These are phyloP conservation scores for Arabidopsis arenosa DNA, from an alignment of 345 rosid species.

Conservation along the genomic window DNA sequence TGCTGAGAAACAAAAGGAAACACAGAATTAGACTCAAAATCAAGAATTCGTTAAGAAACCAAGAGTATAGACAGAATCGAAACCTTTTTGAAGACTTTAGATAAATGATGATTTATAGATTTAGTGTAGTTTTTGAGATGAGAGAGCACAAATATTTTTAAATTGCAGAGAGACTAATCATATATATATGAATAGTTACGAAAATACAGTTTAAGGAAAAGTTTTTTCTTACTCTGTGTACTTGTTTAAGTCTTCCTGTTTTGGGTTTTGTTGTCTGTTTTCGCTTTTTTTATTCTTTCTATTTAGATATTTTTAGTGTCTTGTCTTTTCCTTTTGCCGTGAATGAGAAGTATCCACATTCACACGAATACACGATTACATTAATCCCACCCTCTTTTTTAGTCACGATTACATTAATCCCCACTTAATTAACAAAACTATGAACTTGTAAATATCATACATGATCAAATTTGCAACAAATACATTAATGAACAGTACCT, in stretches of 20 bases:
- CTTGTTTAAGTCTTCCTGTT: constrained; percentile 26
- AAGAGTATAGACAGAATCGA: background rate
- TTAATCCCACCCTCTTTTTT: too few relatives aligned
- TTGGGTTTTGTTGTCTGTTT: constrained; percentile 33
- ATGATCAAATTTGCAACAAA: background rate
- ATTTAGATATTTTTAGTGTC: background rate
- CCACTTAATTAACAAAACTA: too few relatives aligned
- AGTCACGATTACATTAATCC: too few relatives aligned
- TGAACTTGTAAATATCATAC: too few relatives aligned
- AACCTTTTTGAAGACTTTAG: background rate
- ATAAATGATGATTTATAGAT: background rate
- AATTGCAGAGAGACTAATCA: background rate
- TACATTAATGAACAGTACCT: constrained; percentile 1
- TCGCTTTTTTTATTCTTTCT: background rate
- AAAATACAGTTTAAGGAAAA: background rate
- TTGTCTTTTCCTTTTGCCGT: background rate
- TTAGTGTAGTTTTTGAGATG: background rate
- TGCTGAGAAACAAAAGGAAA: background rate
- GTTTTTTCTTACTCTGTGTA: constrained; percentile 10
- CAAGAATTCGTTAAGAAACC: background rate
- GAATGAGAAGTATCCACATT: constrained; percentile 17
- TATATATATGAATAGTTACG: background rate
- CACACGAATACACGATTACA: background rate
- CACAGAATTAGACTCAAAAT: background rate
- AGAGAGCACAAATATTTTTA: background rate